Conservation (phyloP, 2,329 filamentous ascomycete species). For the Cladorrhinum sp. region DNA sequence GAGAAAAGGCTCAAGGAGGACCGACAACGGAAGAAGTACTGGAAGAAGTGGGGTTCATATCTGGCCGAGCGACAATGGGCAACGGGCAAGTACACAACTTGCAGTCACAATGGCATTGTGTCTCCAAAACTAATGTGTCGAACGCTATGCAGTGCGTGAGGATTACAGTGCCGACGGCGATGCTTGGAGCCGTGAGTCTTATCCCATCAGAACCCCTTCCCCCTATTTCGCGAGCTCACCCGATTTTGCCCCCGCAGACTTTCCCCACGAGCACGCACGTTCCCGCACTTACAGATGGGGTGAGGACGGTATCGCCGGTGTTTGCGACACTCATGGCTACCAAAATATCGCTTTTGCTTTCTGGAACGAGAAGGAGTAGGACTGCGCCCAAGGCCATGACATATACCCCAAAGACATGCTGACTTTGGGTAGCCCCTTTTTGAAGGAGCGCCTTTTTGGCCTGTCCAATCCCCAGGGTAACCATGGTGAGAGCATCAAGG, state of each 20-base stretch:
- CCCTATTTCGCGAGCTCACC: conserved; percentile 16
- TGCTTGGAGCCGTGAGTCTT: conserved; percentile 84
- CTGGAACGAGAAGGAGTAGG: conserved; percentile 94
- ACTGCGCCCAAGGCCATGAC: background rate
- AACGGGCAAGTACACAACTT: conserved; percentile 59
- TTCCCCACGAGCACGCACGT: conserved; percentile 87
- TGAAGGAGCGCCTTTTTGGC: conserved; percentile 94
- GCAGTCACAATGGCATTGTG: background rate
- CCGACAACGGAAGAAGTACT: conserved; percentile 79
- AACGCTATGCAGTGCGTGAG: conserved; percentile 65
- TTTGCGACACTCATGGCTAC: conserved; percentile 83
- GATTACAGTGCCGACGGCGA: conserved; percentile 89
- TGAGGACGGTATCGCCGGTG: conserved; percentile 93
- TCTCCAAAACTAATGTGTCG: conserved; percentile 17
- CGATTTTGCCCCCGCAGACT: conserved; percentile 58
- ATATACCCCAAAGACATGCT: conserved; percentile 31
- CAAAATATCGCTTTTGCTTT: conserved; percentile 95
- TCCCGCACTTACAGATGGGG: conserved; percentile 92
- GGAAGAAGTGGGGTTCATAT: conserved; percentile 98
- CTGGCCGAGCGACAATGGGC: conserved; percentile 94
- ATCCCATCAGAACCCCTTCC: background rate
- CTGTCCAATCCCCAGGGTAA: conserved; percentile 96
- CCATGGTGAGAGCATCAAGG: conserved; percentile 95
- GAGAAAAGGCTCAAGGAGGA: conserved; percentile 88
- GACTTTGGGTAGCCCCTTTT: conserved; percentile 65